Conservation (phyloP, 2,329 filamentous ascomycete species). For the Pleurostoma richardsiae region DNA sequence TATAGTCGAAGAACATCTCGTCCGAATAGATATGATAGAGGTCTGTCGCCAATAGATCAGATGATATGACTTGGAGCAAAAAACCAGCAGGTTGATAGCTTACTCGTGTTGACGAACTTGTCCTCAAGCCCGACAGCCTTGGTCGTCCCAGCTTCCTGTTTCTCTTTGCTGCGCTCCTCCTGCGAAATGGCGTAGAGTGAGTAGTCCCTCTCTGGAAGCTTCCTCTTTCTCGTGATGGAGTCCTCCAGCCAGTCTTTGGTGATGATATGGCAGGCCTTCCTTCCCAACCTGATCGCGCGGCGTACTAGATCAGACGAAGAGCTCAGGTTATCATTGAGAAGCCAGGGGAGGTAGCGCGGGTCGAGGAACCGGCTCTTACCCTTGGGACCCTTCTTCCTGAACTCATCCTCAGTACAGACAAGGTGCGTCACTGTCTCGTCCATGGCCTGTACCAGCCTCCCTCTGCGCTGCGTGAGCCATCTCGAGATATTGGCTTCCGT, state of each 20-base stretch:
- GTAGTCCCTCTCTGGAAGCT: slow-evolving; percentile 32
- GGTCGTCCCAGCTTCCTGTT: slow-evolving; percentile 27
- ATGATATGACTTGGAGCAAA: neutral
- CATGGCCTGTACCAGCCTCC: slow-evolving; percentile 47
- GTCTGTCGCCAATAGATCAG: slow-evolving; percentile 29
- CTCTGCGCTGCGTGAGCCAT: slow-evolving; percentile 64
- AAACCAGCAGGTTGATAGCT: slow-evolving; percentile 12
- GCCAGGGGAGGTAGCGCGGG: neutral
- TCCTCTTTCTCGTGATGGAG: slow-evolving; percentile 24
- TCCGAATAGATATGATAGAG: slow-evolving; percentile 65
- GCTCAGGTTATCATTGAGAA: too few species aligned
- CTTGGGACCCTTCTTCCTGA: slow-evolving; percentile 35
- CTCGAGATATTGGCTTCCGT: slow-evolving; percentile 51
- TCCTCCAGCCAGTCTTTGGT: slow-evolving; percentile 49
- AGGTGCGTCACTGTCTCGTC: slow-evolving; percentile 64
- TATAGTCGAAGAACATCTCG: slow-evolving; percentile 55
- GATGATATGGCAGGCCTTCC: slow-evolving; percentile 34
- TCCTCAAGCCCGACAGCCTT: slow-evolving; percentile 26
- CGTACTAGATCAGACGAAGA: neutral
- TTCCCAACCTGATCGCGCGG: slow-evolving; percentile 27
- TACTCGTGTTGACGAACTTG: slow-evolving; percentile 45
- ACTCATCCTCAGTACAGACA: slow-evolving; percentile 59
- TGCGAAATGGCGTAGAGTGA: slow-evolving; percentile 29
- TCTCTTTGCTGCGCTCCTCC: slow-evolving; percentile 25
- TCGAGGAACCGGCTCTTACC: slow-evolving; percentile 18